Conservation (phyloP, 495 filamentous ascomycete species). For the Talaromyces borbonicus region DNA sequence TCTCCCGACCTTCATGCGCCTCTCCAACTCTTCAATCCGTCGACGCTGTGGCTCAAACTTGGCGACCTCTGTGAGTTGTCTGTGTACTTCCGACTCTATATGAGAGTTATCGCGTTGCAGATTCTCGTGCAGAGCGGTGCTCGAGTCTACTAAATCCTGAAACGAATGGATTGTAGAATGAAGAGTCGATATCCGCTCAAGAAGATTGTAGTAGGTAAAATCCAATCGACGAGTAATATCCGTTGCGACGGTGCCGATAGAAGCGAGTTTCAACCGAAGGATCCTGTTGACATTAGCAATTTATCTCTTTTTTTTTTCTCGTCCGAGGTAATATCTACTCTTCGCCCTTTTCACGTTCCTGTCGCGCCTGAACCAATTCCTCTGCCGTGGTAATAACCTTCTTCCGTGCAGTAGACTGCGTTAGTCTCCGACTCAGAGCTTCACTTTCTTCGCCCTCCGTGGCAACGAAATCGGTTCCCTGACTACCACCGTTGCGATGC, state of each 20-base stretch:
- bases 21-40: slow-evolving; percentile 54
- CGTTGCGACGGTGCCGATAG: slow-evolving; percentile 32
- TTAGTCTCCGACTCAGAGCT: slow-evolving; percentile 10
- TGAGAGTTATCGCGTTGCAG: slow-evolving; percentile 54
- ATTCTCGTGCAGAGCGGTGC: slow-evolving; percentile 46
- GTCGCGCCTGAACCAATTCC: slow-evolving; percentile 31
- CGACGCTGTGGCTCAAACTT: slow-evolving; percentile 62
- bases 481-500: slow-evolving; percentile 10
- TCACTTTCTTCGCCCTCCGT: slow-evolving; percentile 26
- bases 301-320: neutral
- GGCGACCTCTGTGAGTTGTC: slow-evolving; percentile 56
- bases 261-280: slow-evolving; percentile 26
- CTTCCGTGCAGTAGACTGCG: slow-evolving; percentile 15
- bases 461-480: slow-evolving; percentile 24
- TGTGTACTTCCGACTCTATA: slow-evolving; percentile 50
- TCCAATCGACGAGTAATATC: slow-evolving; percentile 67
- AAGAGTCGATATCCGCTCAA: slow-evolving; percentile 64
- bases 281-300: slow-evolving; percentile 16
- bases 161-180: slow-evolving; percentile 58
- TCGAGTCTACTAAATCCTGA: slow-evolving; percentile 57
- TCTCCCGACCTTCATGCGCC: slow-evolving; percentile 53
- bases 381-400: slow-evolving; percentile 30
- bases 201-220: slow-evolving; percentile 74
- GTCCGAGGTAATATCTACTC: slow-evolving; percentile 22
- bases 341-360: slow-evolving; percentile 35